Base-by-base conservation (phyloP, 768 basidiomycete genomes). In the Ramaria sp. region DNA sequence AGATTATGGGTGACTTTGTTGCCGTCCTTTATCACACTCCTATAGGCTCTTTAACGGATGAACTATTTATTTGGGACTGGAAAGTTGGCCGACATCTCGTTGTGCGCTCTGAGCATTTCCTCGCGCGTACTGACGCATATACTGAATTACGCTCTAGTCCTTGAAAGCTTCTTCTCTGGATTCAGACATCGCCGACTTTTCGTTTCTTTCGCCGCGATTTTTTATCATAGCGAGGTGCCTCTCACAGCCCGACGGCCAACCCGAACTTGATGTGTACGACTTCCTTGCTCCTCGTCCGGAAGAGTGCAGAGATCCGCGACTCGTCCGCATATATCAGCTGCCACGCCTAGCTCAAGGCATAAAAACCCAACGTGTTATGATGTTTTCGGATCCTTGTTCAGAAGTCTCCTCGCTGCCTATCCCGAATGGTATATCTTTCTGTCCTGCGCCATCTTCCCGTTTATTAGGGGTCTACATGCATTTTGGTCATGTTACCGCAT, bases 1-100 rank as follows among this genome's bases (percentile, higher is more conserved):
- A 84, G 65, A 69, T 83, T 12, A 78, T 76, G 50, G 74, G 73
- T 7, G 74, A 82, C 33, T 70, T 72, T 30, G 59, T 86, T 17
- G 80, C 74, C 12, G 66, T 86, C 39, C 69, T 80, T 7, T 47
- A 78, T 79, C 53, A 60, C 70, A 51, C 67, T 67, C 57, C 57
- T 58, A 7, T 70, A 68, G 39, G 58, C 55, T 34, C 70, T 70
- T 46, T 22, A 60, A 61, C 65, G 19, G 76, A 73, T 30, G 77
- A 81, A 60, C 65, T 86, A 12, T 68, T 76, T 22, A 68, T 83
- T 22, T 87, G 82, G 83, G 76, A 86, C 56, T 87, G 85, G 86
- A 79, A 78, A 63, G 80, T 76, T 4, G 81, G 81, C 6, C 61
- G 66, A 10, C 64, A 71, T 7, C 64, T 80, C 61, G 57, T 76